Conservation (phyloP, 1,284 basidiomycete species). For the Tilletia caries region DNA sequence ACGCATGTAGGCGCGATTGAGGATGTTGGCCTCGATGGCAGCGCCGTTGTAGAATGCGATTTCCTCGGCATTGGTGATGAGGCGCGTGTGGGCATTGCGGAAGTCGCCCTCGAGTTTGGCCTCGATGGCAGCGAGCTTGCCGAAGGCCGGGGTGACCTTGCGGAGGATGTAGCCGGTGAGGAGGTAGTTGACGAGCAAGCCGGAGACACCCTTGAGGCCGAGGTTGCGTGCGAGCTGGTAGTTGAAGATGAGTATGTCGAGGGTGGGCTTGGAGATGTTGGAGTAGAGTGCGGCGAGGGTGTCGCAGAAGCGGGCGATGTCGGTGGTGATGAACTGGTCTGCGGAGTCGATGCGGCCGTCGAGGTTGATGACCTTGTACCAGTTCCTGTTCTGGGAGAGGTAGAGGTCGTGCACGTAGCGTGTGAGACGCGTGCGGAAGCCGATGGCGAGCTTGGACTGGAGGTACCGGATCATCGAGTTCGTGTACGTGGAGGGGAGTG, state of each 20-base stretch:
- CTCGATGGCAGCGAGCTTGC: slow-evolving; percentile 82
- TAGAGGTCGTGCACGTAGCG: slow-evolving; percentile 92
- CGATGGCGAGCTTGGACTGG: slow-evolving; percentile 81
- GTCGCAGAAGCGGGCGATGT: slow-evolving; percentile 86
- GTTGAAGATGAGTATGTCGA: slow-evolving; percentile 90
- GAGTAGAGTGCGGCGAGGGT: slow-evolving; percentile 77
- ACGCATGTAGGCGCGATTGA: slow-evolving; percentile 73
- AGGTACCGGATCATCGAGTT: slow-evolving; percentile 93
- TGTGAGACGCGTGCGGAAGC: slow-evolving; percentile 79
- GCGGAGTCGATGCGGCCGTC: slow-evolving; percentile 50
- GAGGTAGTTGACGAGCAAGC: slow-evolving; percentile 81
- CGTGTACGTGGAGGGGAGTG: slow-evolving; percentile 89
- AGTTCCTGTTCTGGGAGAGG: slow-evolving; percentile 58
- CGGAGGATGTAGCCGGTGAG: slow-evolving; percentile 76
- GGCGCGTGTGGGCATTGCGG: slow-evolving; percentile 76
- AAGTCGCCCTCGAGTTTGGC: slow-evolving; percentile 82
- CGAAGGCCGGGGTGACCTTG: slow-evolving; percentile 86
- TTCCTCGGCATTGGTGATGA: slow-evolving; percentile 89
- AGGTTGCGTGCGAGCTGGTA: slow-evolving; percentile 82
- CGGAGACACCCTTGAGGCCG: slow-evolving; percentile 69
- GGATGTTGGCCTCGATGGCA: slow-evolving; percentile 74
- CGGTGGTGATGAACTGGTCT: slow-evolving; percentile 75
- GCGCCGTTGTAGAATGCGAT: slow-evolving; percentile 95
- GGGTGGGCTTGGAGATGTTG: slow-evolving; percentile 69
- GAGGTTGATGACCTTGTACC: slow-evolving; percentile 57